Evolutionary conservation across 257 asterid genomes (phyloP).

Genomic region (Primulina eburnea): DNA sequence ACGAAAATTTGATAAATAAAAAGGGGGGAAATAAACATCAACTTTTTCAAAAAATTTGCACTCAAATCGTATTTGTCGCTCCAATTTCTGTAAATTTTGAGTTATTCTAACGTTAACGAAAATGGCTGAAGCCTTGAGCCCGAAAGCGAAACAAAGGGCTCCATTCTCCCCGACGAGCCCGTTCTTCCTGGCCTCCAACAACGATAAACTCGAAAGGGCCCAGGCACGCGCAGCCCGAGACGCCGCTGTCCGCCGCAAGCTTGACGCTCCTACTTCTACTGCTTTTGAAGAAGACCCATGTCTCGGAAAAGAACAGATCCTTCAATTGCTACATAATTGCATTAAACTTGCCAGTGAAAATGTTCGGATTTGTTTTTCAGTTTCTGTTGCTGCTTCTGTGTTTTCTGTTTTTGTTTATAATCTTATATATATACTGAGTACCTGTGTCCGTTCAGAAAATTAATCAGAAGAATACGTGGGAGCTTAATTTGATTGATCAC

Average conservation of each 20-base stretch:
- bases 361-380: conserved; percentile 31
- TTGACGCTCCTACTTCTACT: conserved; percentile 29
- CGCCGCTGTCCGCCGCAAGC: conserved; percentile 81
- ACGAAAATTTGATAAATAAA: no score
- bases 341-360: conserved; percentile 96
- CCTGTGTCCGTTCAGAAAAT: not conserved
- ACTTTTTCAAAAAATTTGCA: not conserved
- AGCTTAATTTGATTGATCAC: not conserved
- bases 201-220: conserved; percentile 88
- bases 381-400: not conserved
- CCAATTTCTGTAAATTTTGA: not conserved
- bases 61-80: not conserved
- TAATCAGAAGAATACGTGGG: not conserved
- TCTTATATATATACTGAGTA: not conserved
- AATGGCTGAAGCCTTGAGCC: conserved; percentile 41
- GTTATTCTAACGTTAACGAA: conserved; percentile 4
- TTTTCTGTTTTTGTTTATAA: not conserved
- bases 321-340: conserved; percentile 84
- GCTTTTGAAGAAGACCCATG: conserved; percentile 34
- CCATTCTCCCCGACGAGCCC: conserved; percentile 75
- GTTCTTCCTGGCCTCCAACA: conserved; percentile 26
- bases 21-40: not conserved
- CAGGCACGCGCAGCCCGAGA: conserved; percentile 98
- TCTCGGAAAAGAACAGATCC: conserved; percentile 75
- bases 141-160: conserved; percentile 56